Evolutionary conservation across 108 stramenopile genomes (phyloP).

Genomic region (Halocafeteria seosinensis): DNA sequence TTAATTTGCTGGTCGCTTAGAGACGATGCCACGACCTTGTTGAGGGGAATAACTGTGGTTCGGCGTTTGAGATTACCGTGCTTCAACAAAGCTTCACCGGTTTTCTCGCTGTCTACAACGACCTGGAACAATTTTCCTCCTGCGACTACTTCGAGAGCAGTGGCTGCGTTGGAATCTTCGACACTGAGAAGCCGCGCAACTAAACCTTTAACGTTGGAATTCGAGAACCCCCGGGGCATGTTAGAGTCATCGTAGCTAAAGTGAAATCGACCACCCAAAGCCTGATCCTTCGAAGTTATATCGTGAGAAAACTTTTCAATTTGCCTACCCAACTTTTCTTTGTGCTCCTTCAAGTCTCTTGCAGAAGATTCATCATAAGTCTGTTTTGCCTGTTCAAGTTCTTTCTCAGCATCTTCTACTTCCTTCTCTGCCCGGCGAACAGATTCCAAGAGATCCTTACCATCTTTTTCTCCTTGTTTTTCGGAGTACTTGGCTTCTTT

Average conservation of each 20-base stretch:
- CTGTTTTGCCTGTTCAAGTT: too few species aligned
- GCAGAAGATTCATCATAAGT: too few species aligned
- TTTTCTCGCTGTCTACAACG: slow-evolving; percentile 82
- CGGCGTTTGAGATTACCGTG: slow-evolving; percentile 72
- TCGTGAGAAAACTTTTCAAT: too few species aligned
- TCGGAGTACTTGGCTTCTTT: too few species aligned
- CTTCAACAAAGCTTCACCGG: slow-evolving; percentile 76
- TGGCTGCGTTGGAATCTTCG: slow-evolving; percentile 49
- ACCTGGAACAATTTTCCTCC: slow-evolving; percentile 84
- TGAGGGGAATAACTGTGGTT: slow-evolving; percentile 88
- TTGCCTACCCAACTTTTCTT: too few species aligned
- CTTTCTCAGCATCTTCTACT: too few species aligned
- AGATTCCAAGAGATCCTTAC: too few species aligned
- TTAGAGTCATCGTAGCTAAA: slow-evolving; percentile 79
- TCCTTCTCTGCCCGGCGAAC: too few species aligned
- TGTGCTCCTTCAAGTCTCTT: too few species aligned
- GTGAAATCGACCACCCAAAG: slow-evolving; percentile 56
- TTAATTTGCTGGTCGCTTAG: slow-evolving; percentile 31
- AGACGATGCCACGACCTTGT: slow-evolving; percentile 58
- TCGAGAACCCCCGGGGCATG: slow-evolving; percentile 56
- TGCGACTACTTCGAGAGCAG: slow-evolving; percentile 87
- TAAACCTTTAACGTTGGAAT: slow-evolving; percentile 72
- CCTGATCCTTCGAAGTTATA: too few species aligned
- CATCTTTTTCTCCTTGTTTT: too few species aligned
- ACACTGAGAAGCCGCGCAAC: slow-evolving; percentile 73